Conservation (phyloP, 2,329 filamentous ascomycete genomes). For the Stylonectria norvegica region DNA sequence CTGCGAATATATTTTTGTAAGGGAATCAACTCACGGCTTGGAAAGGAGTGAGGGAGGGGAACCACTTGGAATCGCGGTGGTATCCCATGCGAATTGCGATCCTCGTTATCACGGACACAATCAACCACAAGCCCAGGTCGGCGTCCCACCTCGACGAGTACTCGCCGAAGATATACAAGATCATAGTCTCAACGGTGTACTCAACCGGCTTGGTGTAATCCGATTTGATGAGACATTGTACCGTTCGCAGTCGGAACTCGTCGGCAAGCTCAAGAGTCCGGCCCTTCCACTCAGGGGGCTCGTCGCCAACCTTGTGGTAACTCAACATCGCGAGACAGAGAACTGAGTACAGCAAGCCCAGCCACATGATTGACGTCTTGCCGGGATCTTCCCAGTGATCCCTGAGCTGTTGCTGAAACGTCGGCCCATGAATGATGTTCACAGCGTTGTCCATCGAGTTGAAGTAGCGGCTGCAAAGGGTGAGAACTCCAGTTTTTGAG, state of each 20-base stretch:
- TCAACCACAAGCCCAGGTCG: slow-evolving; percentile 63
- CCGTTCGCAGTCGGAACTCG: slow-evolving; percentile 67
- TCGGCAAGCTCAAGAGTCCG: slow-evolving; percentile 56
- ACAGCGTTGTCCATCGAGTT: slow-evolving; percentile 72
- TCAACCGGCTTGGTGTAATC: slow-evolving; percentile 74
- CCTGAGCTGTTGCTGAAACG: slow-evolving; percentile 71
- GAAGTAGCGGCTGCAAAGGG: slow-evolving; percentile 85
- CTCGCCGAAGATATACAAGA: slow-evolving; percentile 73
- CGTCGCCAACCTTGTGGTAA: slow-evolving; percentile 75
- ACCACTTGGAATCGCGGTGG: slow-evolving; percentile 74
- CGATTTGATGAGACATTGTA: slow-evolving; percentile 71
- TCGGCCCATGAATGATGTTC: slow-evolving; percentile 76
- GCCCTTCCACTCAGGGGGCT: slow-evolving; percentile 75
- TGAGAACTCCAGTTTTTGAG: slow-evolving; percentile 75
- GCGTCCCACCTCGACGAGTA: slow-evolving; percentile 71
- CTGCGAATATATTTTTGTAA: neutral
- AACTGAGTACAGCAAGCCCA: slow-evolving; percentile 73
- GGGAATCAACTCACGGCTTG: slow-evolving; percentile 52
- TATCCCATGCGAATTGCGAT: slow-evolving; percentile 69
- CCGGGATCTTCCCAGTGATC: slow-evolving; percentile 68
- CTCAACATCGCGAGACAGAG: slow-evolving; percentile 75
- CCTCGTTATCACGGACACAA: slow-evolving; percentile 53
- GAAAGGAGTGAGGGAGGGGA: slow-evolving; percentile 67
- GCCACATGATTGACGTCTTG: slow-evolving; percentile 72
- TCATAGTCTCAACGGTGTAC: slow-evolving; percentile 74